A percentile compares a stretch with the other conserved stretches of the same genome.
phyloP scores from a whole-genome alignment of 75 land plant species.

The Selaginella tamariscina region DNA sequence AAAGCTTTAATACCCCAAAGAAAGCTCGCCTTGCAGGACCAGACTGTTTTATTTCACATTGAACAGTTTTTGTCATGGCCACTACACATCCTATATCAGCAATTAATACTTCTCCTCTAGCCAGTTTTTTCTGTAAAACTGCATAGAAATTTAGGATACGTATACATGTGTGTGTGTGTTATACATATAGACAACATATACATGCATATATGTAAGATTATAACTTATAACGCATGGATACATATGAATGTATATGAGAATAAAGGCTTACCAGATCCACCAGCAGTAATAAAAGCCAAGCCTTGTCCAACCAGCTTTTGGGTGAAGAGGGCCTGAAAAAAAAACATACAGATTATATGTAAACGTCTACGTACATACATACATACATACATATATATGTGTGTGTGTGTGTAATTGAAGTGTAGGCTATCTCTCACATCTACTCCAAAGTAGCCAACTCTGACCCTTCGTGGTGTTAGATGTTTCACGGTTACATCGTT shows the following conservation, averaged over 20 bases:
- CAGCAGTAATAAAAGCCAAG: constrained; percentile 69
- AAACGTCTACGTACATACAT: background rate
- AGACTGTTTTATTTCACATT: constrained; percentile 43
- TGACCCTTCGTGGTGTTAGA: constrained; percentile 40
- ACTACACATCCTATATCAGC: constrained; percentile 67
- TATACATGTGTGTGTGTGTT: too few species aligned
- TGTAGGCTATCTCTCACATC: constrained; percentile 41
- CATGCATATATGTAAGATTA: too few species aligned
- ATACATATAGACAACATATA: too few species aligned
- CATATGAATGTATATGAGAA: background rate
- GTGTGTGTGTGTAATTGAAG: background rate
- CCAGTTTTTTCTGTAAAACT: constrained; percentile 78
- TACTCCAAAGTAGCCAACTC: constrained; percentile 32
- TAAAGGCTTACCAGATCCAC: constrained; percentile 59
- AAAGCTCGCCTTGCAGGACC: constrained; percentile 44
- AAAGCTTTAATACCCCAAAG: constrained; percentile 85
- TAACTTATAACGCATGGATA: too few species aligned
- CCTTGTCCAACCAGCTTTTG: constrained; percentile 78
- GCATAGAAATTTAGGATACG: constrained; percentile 6
- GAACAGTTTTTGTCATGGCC: constrained; percentile 47
- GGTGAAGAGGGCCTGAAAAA: constrained; percentile 45
- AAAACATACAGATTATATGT: constrained; percentile 4
- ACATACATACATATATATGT: background rate
- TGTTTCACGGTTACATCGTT: constrained; percentile 63
- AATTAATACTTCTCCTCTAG: constrained; percentile 60